These are phyloP conservation scores for Ogataea pilisensis DNA, from an alignment of 805 yeast species.

Conservation along the genomic window DNA sequence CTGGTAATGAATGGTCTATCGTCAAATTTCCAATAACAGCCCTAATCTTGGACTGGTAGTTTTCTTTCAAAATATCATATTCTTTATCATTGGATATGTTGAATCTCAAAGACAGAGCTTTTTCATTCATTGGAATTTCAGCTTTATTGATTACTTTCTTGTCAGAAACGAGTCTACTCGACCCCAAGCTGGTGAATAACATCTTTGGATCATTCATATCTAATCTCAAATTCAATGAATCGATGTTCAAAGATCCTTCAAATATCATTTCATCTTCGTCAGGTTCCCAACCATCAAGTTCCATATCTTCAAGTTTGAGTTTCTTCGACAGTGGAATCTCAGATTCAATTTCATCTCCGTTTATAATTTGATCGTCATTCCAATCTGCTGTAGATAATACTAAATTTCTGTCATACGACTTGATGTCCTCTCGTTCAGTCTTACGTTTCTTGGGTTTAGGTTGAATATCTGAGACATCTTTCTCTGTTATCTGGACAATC, in stretches of 20 bases:
- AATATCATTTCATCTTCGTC: slow-evolving; percentile 71
- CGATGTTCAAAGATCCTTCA: slow-evolving; percentile 52
- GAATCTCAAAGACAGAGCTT: slow-evolving; percentile 54
- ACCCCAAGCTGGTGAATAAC: slow-evolving; percentile 51
- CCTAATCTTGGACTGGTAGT: slow-evolving; percentile 87
- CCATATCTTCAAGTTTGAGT: slow-evolving; percentile 29
- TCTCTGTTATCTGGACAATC: slow-evolving; percentile 24
- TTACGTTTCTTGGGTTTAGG: slow-evolving; percentile 12
- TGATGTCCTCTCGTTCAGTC: slow-evolving; percentile 27
- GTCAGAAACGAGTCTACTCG: slow-evolving; percentile 9
- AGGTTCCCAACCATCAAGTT: slow-evolving; percentile 40
- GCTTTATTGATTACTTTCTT: slow-evolving; percentile 28
- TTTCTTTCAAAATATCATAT: slow-evolving; percentile 76
- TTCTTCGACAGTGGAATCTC: slow-evolving; percentile 21
- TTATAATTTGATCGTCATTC: slow-evolving; percentile 64
- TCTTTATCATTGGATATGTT: slow-evolving; percentile 86
- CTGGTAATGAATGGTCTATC: slow-evolving; percentile 90
- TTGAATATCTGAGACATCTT: slow-evolving; percentile 24
- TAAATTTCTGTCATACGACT: slow-evolving; percentile 47
- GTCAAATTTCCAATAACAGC: slow-evolving; percentile 86
- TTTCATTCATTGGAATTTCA: slow-evolving; percentile 50
- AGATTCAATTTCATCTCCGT: slow-evolving; percentile 35
- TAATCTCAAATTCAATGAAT: slow-evolving; percentile 40
- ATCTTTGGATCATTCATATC: slow-evolving; percentile 88
- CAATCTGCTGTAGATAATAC: slow-evolving; percentile 72